Percentiles rank a stretch among this genome's conserved stretches.
Evolutionary conservation across 2,329 filamentous ascomycete genomes (phyloP).

Genomic region (Coccinonectria pachysandricola): DNA sequence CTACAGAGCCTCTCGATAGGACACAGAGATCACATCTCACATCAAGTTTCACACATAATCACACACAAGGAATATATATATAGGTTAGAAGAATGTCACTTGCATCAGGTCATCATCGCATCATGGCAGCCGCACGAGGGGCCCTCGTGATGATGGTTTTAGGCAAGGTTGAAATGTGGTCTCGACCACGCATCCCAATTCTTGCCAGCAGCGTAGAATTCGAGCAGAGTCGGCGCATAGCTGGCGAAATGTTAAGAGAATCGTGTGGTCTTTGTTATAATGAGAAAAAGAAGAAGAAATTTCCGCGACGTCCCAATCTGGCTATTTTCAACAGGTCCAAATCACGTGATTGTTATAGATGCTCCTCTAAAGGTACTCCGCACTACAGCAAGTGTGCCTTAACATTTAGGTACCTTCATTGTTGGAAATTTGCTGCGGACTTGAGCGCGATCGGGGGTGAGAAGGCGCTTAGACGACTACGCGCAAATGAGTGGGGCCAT

Average conservation of each 20-base stretch:
- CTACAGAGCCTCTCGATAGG: neutral
- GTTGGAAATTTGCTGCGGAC: too few relatives aligned
- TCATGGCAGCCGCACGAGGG: constrained; percentile 54
- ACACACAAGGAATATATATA: constrained; percentile 1
- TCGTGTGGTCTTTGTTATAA: constrained; percentile 33
- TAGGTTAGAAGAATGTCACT: constrained; percentile 36
- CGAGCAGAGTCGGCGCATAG: constrained; percentile 21
- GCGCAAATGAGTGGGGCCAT: too few relatives aligned
- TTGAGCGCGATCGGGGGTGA: too few relatives aligned
- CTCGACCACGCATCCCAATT: constrained; percentile 46
- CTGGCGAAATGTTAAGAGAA: constrained; percentile 30
- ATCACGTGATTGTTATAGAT: constrained; percentile 21
- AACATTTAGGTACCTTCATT: constrained; percentile 2
- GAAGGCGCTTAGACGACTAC: too few relatives aligned
- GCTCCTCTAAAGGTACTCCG: too few relatives aligned
- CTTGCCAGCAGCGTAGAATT: constrained; percentile 33
- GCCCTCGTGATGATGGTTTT: constrained; percentile 63
- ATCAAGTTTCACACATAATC: constrained; percentile 3
- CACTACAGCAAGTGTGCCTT: too few relatives aligned
- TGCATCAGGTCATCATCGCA: constrained; percentile 59
- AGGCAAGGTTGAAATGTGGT: constrained; percentile 47
- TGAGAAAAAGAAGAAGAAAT: constrained; percentile 20
- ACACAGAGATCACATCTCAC: neutral
- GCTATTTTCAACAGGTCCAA: constrained; percentile 7
- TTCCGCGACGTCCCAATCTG: constrained; percentile 4